These are phyloP conservation scores for Erysiphe pulchra DNA, from an alignment of 2,329 filamentous ascomycete species.

Conservation along the genomic window DNA sequence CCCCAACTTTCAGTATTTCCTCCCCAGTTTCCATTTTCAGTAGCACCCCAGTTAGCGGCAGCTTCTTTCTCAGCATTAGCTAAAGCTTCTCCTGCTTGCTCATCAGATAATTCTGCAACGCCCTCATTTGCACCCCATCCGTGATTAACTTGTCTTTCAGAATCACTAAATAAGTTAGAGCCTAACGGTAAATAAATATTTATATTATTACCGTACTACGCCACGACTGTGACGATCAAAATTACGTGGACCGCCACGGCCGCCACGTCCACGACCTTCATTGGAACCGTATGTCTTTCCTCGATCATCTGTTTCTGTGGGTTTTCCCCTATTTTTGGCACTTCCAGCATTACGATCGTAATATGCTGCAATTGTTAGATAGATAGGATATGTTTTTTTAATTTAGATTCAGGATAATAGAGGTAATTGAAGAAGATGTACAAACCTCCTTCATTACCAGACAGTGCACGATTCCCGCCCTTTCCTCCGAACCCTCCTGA, in stretches of 20 bases:
- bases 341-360: slow-evolving; percentile 65
- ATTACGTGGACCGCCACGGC: slow-evolving; percentile 10
- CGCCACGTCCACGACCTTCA: slow-evolving; percentile 21
- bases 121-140: slow-evolving; percentile 74
- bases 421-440: slow-evolving; percentile 9
- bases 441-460: slow-evolving; percentile 74
- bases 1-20: slow-evolving; percentile 5
- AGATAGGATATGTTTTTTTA: too few species aligned
- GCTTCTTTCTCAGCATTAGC: slow-evolving; percentile 62
- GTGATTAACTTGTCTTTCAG: slow-evolving; percentile 68
- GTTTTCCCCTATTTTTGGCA: slow-evolving; percentile 57
- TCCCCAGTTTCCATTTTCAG: slow-evolving; percentile 5
- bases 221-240: slow-evolving; percentile 15
- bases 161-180: slow-evolving; percentile 27
- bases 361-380: slow-evolving; percentile 34
- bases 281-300: slow-evolving; percentile 20
- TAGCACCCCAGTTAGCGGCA: slow-evolving; percentile 9
- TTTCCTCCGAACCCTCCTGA: slow-evolving; percentile 8
- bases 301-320: slow-evolving; percentile 40
- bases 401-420: too few species aligned
- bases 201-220: slow-evolving; percentile 11
- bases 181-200: background rate
- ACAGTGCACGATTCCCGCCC: slow-evolving; percentile 23
- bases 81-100: slow-evolving; percentile 74
- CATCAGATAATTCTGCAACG: slow-evolving; percentile 65